These are phyloP conservation scores for Eucalyptus tenuipes DNA, from an alignment of 345 rosid genomes.

Conservation along the genomic window DNA sequence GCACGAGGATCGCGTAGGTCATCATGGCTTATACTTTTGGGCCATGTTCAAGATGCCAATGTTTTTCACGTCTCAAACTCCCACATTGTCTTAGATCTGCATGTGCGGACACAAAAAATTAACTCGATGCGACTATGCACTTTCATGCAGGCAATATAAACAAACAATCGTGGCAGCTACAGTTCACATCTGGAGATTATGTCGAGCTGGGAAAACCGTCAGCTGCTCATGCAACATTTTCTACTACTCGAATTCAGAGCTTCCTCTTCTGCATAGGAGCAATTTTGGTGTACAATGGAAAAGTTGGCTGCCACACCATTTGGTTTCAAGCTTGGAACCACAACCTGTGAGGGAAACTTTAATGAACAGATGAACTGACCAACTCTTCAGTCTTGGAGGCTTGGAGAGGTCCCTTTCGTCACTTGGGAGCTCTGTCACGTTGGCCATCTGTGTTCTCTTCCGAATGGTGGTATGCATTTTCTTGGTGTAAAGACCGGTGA, in stretches of 20 bases:
- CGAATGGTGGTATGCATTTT: background rate
- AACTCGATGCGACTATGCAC: background rate
- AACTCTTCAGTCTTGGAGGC: background rate
- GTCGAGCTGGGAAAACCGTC: background rate
- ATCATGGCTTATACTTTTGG: background rate
- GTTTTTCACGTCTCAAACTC: background rate
- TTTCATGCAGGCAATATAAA: background rate
- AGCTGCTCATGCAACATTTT: background rate
- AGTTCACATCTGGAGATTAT: background rate
- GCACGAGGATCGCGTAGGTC: background rate
- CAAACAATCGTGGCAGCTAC: background rate
- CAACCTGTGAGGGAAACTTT: background rate
- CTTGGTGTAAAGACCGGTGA: background rate
- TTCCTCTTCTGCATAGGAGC: background rate
- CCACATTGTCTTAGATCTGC: background rate
- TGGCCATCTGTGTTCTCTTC: background rate
- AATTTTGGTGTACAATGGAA: background rate
- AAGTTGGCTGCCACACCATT: background rate
- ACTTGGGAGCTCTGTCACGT: background rate
- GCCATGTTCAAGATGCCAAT: background rate
- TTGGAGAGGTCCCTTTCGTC: background rate
- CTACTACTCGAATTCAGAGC: background rate
- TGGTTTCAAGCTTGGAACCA: background rate
- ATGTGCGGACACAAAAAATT: background rate
- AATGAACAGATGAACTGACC: background rate